Evolutionary conservation across 208 protist genomes (phyloP), one percentile per base, ranked within the genome.

Genomic region (Herpetomonas muscarum): DNA sequence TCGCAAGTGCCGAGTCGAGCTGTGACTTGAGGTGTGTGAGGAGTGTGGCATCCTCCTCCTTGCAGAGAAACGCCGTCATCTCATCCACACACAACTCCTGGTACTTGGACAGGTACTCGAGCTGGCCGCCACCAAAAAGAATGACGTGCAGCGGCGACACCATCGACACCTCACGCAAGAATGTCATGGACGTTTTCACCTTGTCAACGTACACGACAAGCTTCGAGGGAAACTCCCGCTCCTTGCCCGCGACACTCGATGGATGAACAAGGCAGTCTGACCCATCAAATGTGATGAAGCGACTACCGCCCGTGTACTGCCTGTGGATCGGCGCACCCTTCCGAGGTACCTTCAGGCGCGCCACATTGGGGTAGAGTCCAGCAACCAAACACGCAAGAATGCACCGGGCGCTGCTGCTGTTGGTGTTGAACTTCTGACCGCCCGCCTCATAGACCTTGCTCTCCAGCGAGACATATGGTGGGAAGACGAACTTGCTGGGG

Each of bases 311-410:
- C 32, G 49, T 50, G 31, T 59, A 51, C n/a, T 64, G n/a, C 42
- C 53, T 70, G 52, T 39, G 30, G 31, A 22, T n/a, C 39, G 49
- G 39, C 41, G 32, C 37, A 44, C 54, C 57, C 19, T 63, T 76
- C 48, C 50, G 58, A 50, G 50, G 17, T 39, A 36, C 36, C 44
- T 79, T 91, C 31, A 83, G 59, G 25, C 67, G 76, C 12, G 92
- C 91, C 12, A 98, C 74, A 52, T 98, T 98, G n/a, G 95, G 95
- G 74, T 98, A 97, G 19, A 98, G 84, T 7, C 95, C 97, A n/a
- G 93, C 92, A 30, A 93, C 91, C 3, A 98, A 57, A 22, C 90
- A 93, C 0, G 93, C 87, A 21, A 92, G 71, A 51, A 98, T 83
- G 52, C 93, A 87, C 30, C 85, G 78, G n/a, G 66, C 56, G 57